Percentiles rank a stretch among this genome's conserved stretches.
Conservation (phyloP, 2,329 filamentous ascomycete genomes). For the Fusarium floridanum region DNA sequence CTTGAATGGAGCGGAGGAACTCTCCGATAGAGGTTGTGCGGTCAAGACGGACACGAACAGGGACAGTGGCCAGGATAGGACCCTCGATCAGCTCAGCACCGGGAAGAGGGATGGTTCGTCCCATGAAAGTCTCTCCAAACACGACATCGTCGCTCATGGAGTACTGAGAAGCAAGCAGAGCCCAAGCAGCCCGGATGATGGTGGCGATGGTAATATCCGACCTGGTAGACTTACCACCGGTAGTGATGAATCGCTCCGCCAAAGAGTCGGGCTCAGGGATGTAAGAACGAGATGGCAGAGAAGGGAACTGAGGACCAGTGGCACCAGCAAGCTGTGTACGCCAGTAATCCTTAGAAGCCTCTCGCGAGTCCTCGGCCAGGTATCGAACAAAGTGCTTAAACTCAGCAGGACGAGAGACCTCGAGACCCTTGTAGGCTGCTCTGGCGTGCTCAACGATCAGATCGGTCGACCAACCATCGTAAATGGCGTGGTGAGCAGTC, state of each 20-base stretch:
- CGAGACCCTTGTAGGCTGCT: conserved; percentile 34
- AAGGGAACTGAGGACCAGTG: conserved; percentile 43
- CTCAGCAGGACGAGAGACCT: conserved; percentile 38
- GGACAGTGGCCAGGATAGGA: conserved; percentile 46
- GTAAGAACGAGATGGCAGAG: conserved; percentile 41
- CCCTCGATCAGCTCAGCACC: conserved; percentile 49
- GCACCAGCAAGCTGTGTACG: conserved; percentile 40
- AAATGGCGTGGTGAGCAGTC: conserved; percentile 50
- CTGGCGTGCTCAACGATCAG: conserved; percentile 42
- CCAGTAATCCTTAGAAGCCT: conserved; percentile 42
- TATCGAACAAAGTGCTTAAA: conserved; percentile 47
- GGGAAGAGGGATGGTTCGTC: conserved; percentile 45
- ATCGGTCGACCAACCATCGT: conserved; percentile 49
- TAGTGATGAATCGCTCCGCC: conserved; percentile 32
- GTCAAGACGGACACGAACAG: conserved; percentile 42
- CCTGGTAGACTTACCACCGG: conserved; percentile 36
- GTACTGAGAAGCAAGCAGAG: conserved; percentile 44
- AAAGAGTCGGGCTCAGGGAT: conserved; percentile 40
- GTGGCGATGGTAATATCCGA: conserved; percentile 43
- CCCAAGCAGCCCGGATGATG: conserved; percentile 47
- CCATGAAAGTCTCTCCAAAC: conserved; percentile 49
- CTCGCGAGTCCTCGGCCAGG: conserved; percentile 32
- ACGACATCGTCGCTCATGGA: conserved; percentile 47
- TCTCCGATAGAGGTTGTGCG: conserved; percentile 38
- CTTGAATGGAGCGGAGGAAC: conserved; percentile 46